phyloP scores from a whole-genome alignment of 2,329 filamentous ascomycete species.

The Fusarium heterosporum region DNA sequence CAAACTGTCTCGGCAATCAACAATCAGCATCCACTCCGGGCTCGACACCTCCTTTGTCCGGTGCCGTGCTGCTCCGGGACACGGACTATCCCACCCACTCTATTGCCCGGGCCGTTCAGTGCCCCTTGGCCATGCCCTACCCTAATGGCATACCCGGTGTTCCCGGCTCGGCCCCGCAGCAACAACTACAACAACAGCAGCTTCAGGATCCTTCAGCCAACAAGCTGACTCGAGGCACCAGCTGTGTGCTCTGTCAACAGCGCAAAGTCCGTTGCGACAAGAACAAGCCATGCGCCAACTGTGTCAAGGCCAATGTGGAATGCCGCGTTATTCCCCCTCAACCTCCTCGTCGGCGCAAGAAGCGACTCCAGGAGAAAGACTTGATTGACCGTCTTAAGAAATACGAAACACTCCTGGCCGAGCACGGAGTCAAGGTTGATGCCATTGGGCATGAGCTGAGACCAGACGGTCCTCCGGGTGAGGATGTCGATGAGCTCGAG shows the following conservation, averaged over 20 bases:
- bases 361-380: constrained; percentile 76
- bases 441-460: constrained; percentile 66
- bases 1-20: constrained; percentile 8
- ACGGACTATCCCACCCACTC: constrained; percentile 22
- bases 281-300: constrained; percentile 77
- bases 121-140: constrained; percentile 37
- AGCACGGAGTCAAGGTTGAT: constrained; percentile 77
- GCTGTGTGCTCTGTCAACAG: constrained; percentile 80
- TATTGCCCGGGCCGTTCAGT: not conserved
- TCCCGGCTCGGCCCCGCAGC: constrained; percentile 40
- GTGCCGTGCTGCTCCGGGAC: constrained; percentile 8
- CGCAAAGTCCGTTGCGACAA: constrained; percentile 82
- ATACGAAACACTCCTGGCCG: constrained; percentile 74
- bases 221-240: constrained; percentile 70
- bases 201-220: constrained; percentile 57
- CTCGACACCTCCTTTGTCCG: constrained; percentile 11
- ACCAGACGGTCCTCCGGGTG: constrained; percentile 50
- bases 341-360: constrained; percentile 69
- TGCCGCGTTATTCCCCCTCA: constrained; percentile 70
- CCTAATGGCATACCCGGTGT: constrained; percentile 37
- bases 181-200: constrained; percentile 39
- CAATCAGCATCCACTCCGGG: constrained; percentile 1
- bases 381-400: constrained; percentile 75
- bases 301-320: constrained; percentile 70
- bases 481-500: constrained; percentile 68